Evolutionary conservation across 331 rosid genomes (phyloP).

Genomic region (Malus hybrid): DNA sequence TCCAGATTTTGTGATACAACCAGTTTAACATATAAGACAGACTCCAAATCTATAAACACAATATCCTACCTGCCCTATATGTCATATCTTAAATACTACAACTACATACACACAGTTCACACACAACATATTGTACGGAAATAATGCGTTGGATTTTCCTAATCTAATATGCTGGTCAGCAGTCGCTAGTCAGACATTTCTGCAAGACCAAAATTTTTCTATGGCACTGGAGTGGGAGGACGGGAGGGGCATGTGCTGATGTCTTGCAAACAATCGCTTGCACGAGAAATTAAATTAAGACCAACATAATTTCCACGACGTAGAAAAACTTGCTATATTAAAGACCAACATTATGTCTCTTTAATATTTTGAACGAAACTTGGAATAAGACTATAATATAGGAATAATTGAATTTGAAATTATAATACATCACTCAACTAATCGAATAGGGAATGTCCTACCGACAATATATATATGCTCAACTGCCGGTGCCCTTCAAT

Average conservation of each 20-base stretch:
- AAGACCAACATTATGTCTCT: too few relatives aligned
- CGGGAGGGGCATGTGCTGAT: not conserved
- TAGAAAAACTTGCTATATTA: not conserved
- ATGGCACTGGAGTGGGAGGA: not conserved
- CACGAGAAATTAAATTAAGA: not conserved
- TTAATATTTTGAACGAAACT: not conserved
- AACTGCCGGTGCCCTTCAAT: not conserved
- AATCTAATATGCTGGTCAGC: not conserved
- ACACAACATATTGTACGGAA: not conserved
- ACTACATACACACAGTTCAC: not conserved
- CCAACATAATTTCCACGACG: not conserved
- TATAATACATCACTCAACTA: not conserved
- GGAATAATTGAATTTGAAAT: too few relatives aligned
- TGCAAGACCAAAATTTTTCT: not conserved
- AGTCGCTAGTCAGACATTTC: not conserved
- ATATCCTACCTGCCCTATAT: conserved; percentile 7
- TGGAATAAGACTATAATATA: not conserved
- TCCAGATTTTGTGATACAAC: conserved; percentile 6
- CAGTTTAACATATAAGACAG: not conserved
- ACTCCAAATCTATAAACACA: not conserved
- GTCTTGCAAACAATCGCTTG: not conserved
- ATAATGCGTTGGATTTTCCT: not conserved
- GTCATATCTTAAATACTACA: not conserved
- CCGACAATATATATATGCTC: not conserved
- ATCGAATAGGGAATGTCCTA: not conserved